Evolutionary conservation across 805 yeast species (phyloP), one percentile per base, ranked within the genome.

Genomic region (Candida insectorum): DNA sequence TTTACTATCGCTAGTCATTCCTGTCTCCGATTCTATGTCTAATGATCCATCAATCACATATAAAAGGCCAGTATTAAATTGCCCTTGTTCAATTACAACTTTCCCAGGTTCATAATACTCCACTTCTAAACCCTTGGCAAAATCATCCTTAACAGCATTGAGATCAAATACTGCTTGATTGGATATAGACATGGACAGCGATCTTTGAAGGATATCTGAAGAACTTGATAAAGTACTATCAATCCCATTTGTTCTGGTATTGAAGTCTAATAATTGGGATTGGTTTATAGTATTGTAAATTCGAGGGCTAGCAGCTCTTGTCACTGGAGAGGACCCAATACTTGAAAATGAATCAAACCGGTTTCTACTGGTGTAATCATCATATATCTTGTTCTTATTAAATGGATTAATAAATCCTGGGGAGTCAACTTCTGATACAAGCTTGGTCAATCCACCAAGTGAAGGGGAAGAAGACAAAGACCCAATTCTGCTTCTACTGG

Each of bases 31-130:
- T 23, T 45, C 40, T 0, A 87, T 85, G 26, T 83, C 87, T 23
- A 91, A 58, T 4, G 68, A 48, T 2, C 98, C 98, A 35, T 81
- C 82, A 31, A 91, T 74, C 4, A 91, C 80, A 49, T 82, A 91
- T 51, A 69, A 86, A 9, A 91, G 54, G 0, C 97, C 98, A 1
- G 80, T 75, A 29, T 81, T 77, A 30, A 72, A 69, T 10, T 79
- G 73, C 31, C 81, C 77, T 40, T 84, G 85, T 34, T 77, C 71
- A 8, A 84, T 75, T 2, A 91, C 47, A 1, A 66, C 65, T 1
- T 78, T 54, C 4, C 79, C 85, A 19, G 78, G 68, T 9, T 71
- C 60, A 38, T 69, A 65, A 42, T 62, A 70, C 39, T 73, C 60
- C 6, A 89, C 60, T 33, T 80, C 78, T 22, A 91, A 54, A 6